Conservation (phyloP, 495 filamentous ascomycete species). For the Cercophora samala region DNA sequence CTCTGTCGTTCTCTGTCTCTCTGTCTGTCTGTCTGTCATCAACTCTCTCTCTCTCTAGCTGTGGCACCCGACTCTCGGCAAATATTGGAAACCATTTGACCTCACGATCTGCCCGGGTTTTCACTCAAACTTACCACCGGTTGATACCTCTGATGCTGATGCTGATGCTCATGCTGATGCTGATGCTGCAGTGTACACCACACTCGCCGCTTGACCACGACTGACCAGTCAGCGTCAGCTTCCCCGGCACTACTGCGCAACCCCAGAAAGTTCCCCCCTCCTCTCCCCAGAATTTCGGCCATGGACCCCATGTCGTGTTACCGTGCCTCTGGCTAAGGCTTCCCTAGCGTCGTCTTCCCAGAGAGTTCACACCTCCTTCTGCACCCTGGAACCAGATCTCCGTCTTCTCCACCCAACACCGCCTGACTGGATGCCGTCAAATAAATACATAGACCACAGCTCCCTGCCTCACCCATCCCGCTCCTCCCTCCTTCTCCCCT, state of each 20-base stretch:
- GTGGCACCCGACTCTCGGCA: too few relatives aligned
- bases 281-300: constrained; percentile 22
- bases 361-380: not conserved
- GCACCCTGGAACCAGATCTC: constrained; percentile 25
- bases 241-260: constrained; percentile 9
- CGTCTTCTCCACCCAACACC: constrained; percentile 31
- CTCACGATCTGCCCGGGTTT: not conserved
- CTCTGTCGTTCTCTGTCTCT: too few relatives aligned
- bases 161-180: not conserved
- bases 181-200: not conserved
- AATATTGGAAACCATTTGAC: not conserved
- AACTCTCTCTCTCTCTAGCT: too few relatives aligned
- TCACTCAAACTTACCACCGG: not conserved
- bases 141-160: not conserved
- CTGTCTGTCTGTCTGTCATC: constrained; percentile 5
- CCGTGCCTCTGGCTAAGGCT: constrained; percentile 21
- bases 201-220: too few relatives aligned
- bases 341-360: constrained; percentile 13
- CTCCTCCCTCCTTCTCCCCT: constrained; percentile 14
- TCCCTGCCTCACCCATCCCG: constrained; percentile 22
- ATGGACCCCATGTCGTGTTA: constrained; percentile 26
- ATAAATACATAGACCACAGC: constrained; percentile 30
- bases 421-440: constrained; percentile 28
- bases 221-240: constrained; percentile 16
- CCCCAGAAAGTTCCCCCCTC: constrained; percentile 15